These are phyloP conservation scores for Agaricus bisporus DNA, from an alignment of 768 basidiomycete species.

Conservation along the genomic window DNA sequence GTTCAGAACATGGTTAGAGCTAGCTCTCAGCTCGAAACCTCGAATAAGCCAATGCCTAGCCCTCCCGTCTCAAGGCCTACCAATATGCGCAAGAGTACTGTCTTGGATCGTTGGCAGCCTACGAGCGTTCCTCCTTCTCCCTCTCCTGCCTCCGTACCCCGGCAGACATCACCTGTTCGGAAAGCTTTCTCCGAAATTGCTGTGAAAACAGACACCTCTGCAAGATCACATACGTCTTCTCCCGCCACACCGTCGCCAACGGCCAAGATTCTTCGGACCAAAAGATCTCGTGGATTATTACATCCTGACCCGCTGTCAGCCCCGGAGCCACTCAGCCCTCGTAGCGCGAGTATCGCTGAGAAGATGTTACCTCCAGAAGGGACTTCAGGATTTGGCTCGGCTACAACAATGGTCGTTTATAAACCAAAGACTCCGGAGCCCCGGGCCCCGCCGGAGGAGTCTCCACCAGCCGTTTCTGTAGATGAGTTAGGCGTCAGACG, in stretches of 20 bases:
- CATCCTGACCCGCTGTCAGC: conserved; percentile 15
- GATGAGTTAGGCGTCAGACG: conserved; percentile 46
- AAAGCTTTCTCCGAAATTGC: conserved; percentile 28
- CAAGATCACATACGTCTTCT: background rate
- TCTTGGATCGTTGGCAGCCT: conserved; percentile 70
- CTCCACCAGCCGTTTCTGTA: conserved; percentile 28
- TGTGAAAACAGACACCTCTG: conserved; percentile 13
- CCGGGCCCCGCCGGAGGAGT: conserved; percentile 30
- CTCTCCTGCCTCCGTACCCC: conserved; percentile 33
- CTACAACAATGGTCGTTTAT: conserved; percentile 68
- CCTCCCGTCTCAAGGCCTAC: conserved; percentile 24
- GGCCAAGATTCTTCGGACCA: conserved; percentile 23
- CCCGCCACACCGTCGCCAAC: conserved; percentile 1
- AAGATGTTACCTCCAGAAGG: conserved; percentile 23
- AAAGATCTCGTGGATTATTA: conserved; percentile 35
- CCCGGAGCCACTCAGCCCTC: conserved; percentile 13
- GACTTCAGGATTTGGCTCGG: conserved; percentile 53
- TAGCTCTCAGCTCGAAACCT: conserved; percentile 46
- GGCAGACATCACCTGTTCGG: conserved; percentile 22
- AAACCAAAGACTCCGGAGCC: conserved; percentile 43
- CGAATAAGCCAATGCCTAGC: conserved; percentile 27
- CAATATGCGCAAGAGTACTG: conserved; percentile 40
- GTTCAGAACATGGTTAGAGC: conserved; percentile 79
- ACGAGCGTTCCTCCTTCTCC: conserved; percentile 20
- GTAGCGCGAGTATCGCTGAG: conserved; percentile 16